Conservation (phyloP, 345 rosid species). For the Salix caprea region DNA sequence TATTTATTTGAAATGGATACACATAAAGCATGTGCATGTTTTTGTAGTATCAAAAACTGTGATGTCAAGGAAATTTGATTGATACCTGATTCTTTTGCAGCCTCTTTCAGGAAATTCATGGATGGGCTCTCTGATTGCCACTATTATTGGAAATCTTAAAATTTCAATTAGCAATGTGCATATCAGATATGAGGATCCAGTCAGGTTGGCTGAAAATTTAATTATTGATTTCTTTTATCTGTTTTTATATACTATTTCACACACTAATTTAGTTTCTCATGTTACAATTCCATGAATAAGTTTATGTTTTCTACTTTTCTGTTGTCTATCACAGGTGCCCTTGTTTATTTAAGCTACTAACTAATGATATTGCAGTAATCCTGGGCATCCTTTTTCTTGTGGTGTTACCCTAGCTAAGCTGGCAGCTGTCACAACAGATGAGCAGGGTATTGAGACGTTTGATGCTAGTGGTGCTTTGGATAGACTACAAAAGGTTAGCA, state of each 20-base stretch:
- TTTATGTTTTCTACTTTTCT: background rate
- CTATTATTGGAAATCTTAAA: constrained; percentile 95
- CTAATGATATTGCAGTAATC: constrained; percentile 51
- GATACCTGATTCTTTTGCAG: constrained; percentile 47
- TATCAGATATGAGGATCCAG: constrained; percentile 88
- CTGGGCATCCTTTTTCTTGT: constrained; percentile 79
- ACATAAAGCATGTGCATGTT: background rate
- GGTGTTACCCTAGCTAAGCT: constrained; percentile 94
- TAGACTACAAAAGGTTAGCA: constrained; percentile 80
- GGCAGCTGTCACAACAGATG: constrained; percentile 98
- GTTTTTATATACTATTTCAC: background rate
- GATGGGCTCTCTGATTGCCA: constrained; percentile 88
- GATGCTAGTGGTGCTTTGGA: constrained; percentile 98
- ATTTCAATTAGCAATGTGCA: constrained; percentile 97
- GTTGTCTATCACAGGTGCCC: background rate
- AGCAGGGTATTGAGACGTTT: constrained; percentile 92
- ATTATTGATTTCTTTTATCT: constrained; percentile 1
- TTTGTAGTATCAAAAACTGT: background rate
- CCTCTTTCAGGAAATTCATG: constrained; percentile 79
- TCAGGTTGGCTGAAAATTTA: constrained; percentile 52
- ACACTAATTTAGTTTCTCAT: background rate
- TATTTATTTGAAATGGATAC: no score
- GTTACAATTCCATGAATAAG: background rate
- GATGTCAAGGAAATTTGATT: constrained; percentile 5
- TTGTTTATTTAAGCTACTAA: constrained; percentile 20